phyloP scores from a whole-genome alignment of 345 rosid species.

The Trapa bicornis region DNA sequence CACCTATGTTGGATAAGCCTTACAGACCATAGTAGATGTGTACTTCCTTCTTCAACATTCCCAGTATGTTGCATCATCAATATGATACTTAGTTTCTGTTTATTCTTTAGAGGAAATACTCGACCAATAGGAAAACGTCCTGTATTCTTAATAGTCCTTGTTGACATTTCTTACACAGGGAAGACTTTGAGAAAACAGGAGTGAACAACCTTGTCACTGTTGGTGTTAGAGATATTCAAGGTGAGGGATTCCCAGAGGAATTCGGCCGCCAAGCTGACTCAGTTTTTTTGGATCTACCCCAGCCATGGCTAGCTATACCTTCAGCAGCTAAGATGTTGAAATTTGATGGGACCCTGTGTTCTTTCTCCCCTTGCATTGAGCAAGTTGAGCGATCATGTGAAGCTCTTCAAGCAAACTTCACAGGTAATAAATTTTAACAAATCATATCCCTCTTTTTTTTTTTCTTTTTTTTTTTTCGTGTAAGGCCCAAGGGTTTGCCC shows the following conservation, averaged over 20 bases:
- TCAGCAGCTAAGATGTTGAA: constrained; percentile 78
- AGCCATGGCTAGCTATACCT: constrained; percentile 74
- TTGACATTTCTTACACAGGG: constrained; percentile 27
- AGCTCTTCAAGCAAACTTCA: constrained; percentile 51
- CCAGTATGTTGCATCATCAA: not conserved
- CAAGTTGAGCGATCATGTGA: constrained; percentile 90
- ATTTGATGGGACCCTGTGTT: constrained; percentile 67
- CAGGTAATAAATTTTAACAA: constrained; percentile 30
- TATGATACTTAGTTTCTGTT: not conserved
- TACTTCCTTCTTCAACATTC: not conserved
- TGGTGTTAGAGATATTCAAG: constrained; percentile 84
- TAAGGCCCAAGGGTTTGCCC: too few species aligned
- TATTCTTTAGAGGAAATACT: not conserved
- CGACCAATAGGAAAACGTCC: not conserved
- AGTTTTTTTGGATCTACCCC: constrained; percentile 75
- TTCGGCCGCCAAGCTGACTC: constrained; percentile 50
- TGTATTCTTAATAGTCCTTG: not conserved
- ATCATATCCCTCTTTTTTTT: not conserved
- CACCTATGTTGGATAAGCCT: too few species aligned
- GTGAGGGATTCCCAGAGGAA: constrained; percentile 76
- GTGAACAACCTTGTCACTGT: constrained; percentile 58
- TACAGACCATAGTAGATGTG: not conserved
- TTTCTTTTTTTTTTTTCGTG: too few species aligned
- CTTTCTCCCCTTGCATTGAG: constrained; percentile 95
- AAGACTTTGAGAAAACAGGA: constrained; percentile 77